Conservation (phyloP, 129 eudicot species). For the Flaveria ramosissima region DNA sequence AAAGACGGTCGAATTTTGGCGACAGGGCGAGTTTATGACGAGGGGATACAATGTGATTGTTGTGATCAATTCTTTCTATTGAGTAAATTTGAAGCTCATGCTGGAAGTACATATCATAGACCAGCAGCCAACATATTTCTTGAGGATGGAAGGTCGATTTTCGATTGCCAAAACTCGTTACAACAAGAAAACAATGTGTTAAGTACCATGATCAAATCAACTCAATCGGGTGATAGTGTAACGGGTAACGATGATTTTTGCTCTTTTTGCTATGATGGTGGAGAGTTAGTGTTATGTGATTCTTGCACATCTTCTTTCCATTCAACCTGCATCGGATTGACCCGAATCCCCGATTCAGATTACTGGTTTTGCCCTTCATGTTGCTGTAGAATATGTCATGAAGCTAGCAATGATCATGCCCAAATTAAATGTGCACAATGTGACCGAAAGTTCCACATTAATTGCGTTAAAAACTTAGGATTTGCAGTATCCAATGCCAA, state of each 20-base stretch:
- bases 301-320: constrained; percentile 77
- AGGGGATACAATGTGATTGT: constrained; percentile 70
- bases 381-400: constrained; percentile 65
- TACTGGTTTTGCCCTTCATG: constrained; percentile 85
- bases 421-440: constrained; percentile 63
- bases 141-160: constrained; percentile 69
- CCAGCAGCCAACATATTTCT: constrained; percentile 71
- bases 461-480: constrained; percentile 49
- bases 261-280: constrained; percentile 60
- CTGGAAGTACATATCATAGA: constrained; percentile 59
- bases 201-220: no score
- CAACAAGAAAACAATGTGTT: constrained; percentile 7
- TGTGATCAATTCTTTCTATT: constrained; percentile 47
- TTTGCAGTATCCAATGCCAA: neutral
- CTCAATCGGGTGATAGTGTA: neutral
- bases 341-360: constrained; percentile 25
- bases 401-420: constrained; percentile 27
- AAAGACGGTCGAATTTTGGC: constrained; percentile 31
- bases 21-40: constrained; percentile 50
- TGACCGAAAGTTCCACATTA: constrained; percentile 51
- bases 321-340: constrained; percentile 60
- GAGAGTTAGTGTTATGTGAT: constrained; percentile 67
- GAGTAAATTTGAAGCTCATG: constrained; percentile 75
- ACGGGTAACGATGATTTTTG: constrained; percentile 51
- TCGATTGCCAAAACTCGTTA: constrained; percentile 39